phyloP scores from a whole-genome alignment of 2,329 filamentous ascomycete species.

The Aspergillus ochraceus region DNA sequence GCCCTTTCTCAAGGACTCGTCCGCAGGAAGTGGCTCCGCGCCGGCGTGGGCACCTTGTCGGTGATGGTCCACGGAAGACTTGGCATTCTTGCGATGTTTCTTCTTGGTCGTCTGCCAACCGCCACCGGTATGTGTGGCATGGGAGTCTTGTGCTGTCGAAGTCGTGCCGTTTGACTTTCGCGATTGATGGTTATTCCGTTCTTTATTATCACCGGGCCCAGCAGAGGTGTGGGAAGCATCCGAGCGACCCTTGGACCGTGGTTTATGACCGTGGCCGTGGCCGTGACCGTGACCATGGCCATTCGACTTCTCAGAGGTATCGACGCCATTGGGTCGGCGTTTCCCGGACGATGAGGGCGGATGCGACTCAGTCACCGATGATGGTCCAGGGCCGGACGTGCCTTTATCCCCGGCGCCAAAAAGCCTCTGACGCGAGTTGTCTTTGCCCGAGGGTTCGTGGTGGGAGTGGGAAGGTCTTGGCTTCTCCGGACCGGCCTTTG shows the following conservation, averaged over 20 bases:
- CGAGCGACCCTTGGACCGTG: constrained; percentile 36
- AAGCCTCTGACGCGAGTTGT: constrained; percentile 29
- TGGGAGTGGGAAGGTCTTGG: constrained; percentile 19
- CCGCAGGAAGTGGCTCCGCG: constrained; percentile 41
- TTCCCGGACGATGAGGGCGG: constrained; percentile 32
- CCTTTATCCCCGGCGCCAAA: constrained; percentile 26
- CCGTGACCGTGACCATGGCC: too few species aligned
- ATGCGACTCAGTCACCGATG: constrained; percentile 30
- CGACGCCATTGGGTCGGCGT: constrained; percentile 32
- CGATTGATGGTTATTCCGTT: constrained; percentile 27
- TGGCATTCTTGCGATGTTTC: constrained; percentile 41
- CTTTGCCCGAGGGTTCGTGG: constrained; percentile 28
- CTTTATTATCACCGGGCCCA: constrained; percentile 26
- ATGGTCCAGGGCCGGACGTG: constrained; percentile 20
- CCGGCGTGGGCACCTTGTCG: constrained; percentile 28
- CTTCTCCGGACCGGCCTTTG: constrained; percentile 27
- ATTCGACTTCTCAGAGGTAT: constrained; percentile 35
- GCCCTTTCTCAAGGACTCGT: constrained; percentile 48
- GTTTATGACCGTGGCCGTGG: constrained; percentile 29
- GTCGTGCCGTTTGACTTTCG: constrained; percentile 35
- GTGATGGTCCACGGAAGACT: constrained; percentile 36
- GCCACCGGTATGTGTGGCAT: constrained; percentile 19
- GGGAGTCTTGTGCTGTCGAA: constrained; percentile 26
- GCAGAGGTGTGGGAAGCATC: constrained; percentile 24
- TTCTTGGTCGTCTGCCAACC: constrained; percentile 49